Evolutionary conservation across 352 stramenopile genomes (phyloP), one percentile per base, ranked within the genome.

Genomic region (Pythium dissotocum): DNA sequence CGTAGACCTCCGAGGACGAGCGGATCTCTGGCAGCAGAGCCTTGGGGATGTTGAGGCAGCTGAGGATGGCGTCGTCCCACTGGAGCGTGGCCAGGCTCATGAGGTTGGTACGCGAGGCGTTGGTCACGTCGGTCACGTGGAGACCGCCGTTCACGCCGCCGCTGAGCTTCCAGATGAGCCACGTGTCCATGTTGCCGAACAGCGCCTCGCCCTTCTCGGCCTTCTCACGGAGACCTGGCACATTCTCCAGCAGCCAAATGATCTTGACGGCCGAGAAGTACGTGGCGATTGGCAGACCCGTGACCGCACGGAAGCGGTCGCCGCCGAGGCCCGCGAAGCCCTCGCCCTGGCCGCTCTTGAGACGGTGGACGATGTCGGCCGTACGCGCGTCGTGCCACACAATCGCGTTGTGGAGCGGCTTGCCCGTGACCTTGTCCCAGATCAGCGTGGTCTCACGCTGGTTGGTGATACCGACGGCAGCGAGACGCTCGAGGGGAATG

Each of bases 221-320:
- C 77, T 97, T 97, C 21, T 82, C 77, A 52, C 86, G 80, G 21
- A 99, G 70, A 18, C 86, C 85, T 6, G 83, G 77, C 6, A 99
- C 85, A 73, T 99, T 98, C 63, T 99, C 94, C 13, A 99, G 79
- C 46, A 99, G 80, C 97, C 97, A 99, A 64, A 96, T 91, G 57
- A 99, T 88, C 78, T 99, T 99, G 40, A 96, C 97, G 24, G 88
- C 97, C 40, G 97, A 98, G 80, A 99, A 99, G 84, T 99, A 99
- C 33, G 91, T 97, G 40, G 96, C 88, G 40, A 99, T 88, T 6
- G 97, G 97, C 35, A 99, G 79, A 8, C 98, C 98, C 6, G 97
- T 99, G 55, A 88, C 71, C 12, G 76, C 53, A 53, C 86, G 86
- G 73, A 94, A 94, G 51, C 86, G 82, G 76, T 93, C 83, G 26